Percentiles rank a stretch among this genome's conserved stretches.
Evolutionary conservation across 2,329 filamentous ascomycete species (phyloP).

Genomic region (Didymosphaeria variabile): DNA sequence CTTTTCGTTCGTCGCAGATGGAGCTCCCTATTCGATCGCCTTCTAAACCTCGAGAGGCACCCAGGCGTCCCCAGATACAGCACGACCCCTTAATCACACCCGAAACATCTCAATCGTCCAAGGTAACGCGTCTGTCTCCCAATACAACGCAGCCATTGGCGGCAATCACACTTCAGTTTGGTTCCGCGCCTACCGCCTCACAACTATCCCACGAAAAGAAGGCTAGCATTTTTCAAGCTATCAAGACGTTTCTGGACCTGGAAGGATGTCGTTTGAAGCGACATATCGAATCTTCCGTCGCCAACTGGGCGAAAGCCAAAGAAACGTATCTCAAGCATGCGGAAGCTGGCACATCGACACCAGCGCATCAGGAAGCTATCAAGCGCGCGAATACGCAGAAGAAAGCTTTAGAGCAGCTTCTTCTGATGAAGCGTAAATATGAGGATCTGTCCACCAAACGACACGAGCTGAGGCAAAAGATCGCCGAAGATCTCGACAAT

Average conservation of each 20-base stretch:
- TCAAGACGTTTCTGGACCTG: conserved; percentile 36
- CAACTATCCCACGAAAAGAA: conserved; percentile 39
- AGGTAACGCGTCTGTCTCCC: conserved; percentile 22
- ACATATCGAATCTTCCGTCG: conserved; percentile 34
- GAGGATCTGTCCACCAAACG: conserved; percentile 29
- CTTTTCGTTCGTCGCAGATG: conserved; percentile 18
- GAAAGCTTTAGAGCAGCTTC: conserved; percentile 42
- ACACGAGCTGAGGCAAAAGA: conserved; percentile 35
- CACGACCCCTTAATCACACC: conserved; percentile 31
- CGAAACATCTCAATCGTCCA: conserved; percentile 28
- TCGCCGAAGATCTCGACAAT: conserved; percentile 41
- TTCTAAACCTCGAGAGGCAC: conserved; percentile 28
- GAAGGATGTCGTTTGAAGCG: conserved; percentile 36
- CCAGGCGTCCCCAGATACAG: conserved; percentile 28
- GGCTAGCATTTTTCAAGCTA: conserved; percentile 26
- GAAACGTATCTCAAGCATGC: conserved; percentile 37
- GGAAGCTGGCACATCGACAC: conserved; percentile 30
- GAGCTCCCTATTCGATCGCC: conserved; percentile 39
- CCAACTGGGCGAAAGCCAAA: conserved; percentile 39
- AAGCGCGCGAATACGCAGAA: conserved; percentile 37
- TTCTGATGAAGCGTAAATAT: conserved; percentile 29
- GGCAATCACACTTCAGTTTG: conserved; percentile 10
- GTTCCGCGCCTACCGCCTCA: conserved; percentile 28
- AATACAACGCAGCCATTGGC: conserved; percentile 20
- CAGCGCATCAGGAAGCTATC: conserved; percentile 33